Evolutionary conservation across 2,329 filamentous ascomycete species (phyloP).

Genomic region (Alternaria arborescens): DNA sequence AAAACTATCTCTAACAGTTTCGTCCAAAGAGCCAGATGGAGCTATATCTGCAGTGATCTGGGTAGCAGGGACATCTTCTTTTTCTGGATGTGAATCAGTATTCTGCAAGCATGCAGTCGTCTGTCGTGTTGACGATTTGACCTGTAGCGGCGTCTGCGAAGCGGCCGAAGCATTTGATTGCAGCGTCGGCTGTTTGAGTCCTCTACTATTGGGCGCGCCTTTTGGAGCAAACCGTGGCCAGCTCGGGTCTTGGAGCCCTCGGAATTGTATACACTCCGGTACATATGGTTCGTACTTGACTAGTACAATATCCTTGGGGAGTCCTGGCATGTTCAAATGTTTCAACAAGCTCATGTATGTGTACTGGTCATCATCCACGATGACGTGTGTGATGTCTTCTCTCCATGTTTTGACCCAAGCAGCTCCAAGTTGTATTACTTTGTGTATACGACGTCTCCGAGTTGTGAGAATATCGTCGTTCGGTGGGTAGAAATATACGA

Average conservation of each 20-base stretch:
- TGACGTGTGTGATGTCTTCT: conserved; percentile 73
- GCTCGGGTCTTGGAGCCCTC: conserved; percentile 58
- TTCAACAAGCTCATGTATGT: conserved; percentile 69
- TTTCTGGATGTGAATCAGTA: conserved; percentile 49
- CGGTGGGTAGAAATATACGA: conserved; percentile 72
- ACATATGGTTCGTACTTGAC: conserved; percentile 56
- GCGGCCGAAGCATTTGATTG: conserved; percentile 13
- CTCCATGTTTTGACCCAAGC: conserved; percentile 69
- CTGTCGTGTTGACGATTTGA: conserved; percentile 60
- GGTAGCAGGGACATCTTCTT: conserved; percentile 39
- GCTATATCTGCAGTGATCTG: conserved; percentile 6
- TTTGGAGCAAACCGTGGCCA: conserved; percentile 67
- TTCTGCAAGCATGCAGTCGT: conserved; percentile 46
- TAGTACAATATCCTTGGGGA: conserved; percentile 56
- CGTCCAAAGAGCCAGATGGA: conserved; percentile 17
- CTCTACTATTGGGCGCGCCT: conserved; percentile 55
- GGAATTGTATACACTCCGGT: conserved; percentile 54
- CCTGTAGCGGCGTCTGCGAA: conserved; percentile 54
- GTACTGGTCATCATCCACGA: conserved; percentile 74
- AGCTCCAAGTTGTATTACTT: conserved; percentile 72
- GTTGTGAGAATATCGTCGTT: conserved; percentile 76
- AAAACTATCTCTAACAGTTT: conserved; percentile 45
- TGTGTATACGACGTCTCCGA: conserved; percentile 75
- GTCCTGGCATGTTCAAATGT: conserved; percentile 57
- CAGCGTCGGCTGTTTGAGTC: conserved; percentile 3